These are phyloP conservation scores for Rhodamnia argentea DNA, from an alignment of 345 rosid species.

Conservation along the genomic window DNA sequence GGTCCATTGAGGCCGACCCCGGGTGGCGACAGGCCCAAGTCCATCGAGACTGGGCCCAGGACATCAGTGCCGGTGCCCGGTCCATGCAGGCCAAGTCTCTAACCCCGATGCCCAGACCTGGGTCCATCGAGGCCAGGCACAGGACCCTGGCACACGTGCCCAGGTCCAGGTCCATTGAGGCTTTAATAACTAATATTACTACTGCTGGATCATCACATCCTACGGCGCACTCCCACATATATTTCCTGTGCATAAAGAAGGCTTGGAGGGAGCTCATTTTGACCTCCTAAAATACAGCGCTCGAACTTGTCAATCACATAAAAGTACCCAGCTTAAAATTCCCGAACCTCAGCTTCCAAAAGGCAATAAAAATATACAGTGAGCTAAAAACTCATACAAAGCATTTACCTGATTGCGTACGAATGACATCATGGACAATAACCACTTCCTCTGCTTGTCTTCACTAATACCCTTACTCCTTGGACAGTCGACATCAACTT, in stretches of 20 bases:
- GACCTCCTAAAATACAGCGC: background rate
- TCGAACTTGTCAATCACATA: background rate
- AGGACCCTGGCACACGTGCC: too few species aligned
- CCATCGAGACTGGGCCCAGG: too few species aligned
- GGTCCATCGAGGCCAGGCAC: too few species aligned
- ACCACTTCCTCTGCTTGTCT: constrained; percentile 94
- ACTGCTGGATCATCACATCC: background rate
- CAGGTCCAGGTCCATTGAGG: too few species aligned
- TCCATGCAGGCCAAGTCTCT: too few species aligned
- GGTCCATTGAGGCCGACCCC: too few species aligned
- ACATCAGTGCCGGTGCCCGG: too few species aligned
- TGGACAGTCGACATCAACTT: constrained; percentile 75
- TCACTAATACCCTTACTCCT: constrained; percentile 92
- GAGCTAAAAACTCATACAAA: background rate
- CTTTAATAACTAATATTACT: background rate
- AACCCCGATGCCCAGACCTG: too few species aligned
- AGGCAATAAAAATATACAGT: background rate
- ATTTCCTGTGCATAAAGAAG: background rate
- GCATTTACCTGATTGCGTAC: constrained; percentile 80
- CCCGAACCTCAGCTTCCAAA: background rate
- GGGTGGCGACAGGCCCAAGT: too few species aligned
- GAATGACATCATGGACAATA: constrained; percentile 89
- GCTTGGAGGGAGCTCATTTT: background rate
- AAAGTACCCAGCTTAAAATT: background rate
- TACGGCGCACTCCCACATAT: background rate